Base-by-base conservation (phyloP, 768 basidiomycete genomes). In the Exidia glandulosa region DNA sequence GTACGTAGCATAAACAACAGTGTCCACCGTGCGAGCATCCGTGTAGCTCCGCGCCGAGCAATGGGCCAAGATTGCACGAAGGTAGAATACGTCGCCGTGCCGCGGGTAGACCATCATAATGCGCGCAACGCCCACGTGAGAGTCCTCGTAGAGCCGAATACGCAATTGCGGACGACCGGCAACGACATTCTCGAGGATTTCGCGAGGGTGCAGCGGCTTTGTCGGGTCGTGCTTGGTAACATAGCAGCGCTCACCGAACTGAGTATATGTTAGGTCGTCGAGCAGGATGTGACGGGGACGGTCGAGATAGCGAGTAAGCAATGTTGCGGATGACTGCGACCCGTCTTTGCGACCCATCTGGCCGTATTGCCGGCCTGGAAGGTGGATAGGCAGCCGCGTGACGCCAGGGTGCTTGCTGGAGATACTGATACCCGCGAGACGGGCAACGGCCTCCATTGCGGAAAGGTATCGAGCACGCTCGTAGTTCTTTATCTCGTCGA, bases 401-500 rank as follows among this genome's bases (percentile, higher is more conserved):
- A 77, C 74, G 0, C 66, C 62, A 25, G 76, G 76, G 0, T 64
- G 59, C 54, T 75, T 75, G 4, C 60, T 34, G 0, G 70, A 68
- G 34, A 77, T 66, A 25, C 71, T 63, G 55, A 68, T 75, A 0
- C 71, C 72, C 0, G 74, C 52, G 32, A 74, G 74, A 4, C 70
- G 61, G 75, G 75, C 75, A 3, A 67, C 63, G 1, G 71, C 74
- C 62, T 77, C 72, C 6, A 66, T 66, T 2, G 72, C 69, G 4
- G 72, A 72, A 0, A 75, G 65, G 59, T 75, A 76, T 0, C 70
- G 63, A 0, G 60, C 74, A 25, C 69, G 66, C 69, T 68, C 69
- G 29, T 63, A 75, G 9, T 76, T 71, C 27, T 69, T 65, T 36
- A 77, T 73, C 55, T 76, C 73, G 57, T 75, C 67, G 10, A 73